These are phyloP conservation scores for Streptanthus diversifolius DNA, from an alignment of 345 rosid species.

Conservation along the genomic window DNA sequence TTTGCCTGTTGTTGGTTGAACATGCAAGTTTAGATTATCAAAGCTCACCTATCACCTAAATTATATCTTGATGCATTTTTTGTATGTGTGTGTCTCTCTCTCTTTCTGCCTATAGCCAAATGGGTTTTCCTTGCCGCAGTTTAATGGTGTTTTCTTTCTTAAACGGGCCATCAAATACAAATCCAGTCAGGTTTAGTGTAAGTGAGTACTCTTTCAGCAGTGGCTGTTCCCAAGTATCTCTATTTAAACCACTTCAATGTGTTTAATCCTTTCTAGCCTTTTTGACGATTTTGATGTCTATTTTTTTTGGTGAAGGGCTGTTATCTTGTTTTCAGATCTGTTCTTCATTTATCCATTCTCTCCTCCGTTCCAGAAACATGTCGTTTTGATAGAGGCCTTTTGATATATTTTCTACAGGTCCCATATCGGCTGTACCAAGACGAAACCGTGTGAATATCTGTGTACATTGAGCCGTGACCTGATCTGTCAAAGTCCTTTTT, in stretches of 20 bases:
- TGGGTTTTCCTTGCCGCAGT: not conserved
- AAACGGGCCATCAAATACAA: constrained; percentile 10
- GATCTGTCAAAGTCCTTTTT: constrained; percentile 41
- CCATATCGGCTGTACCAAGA: constrained; percentile 54
- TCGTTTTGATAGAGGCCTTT: constrained; percentile 67
- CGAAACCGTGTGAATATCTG: constrained; percentile 53
- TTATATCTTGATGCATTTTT: not conserved
- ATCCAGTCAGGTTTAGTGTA: not conserved
- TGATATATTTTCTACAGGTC: constrained; percentile 61
- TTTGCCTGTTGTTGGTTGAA: constrained; percentile 8
- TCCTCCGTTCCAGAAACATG: constrained; percentile 34
- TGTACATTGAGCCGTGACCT: constrained; percentile 54
- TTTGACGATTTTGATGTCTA: constrained; percentile 7
- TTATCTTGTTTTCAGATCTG: not conserved
- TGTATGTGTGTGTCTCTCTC: not conserved
- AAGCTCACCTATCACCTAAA: constrained; percentile 2
- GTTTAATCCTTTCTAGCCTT: constrained; percentile 9
- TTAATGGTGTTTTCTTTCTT: constrained; percentile 1
- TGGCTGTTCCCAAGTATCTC: constrained; percentile 3
- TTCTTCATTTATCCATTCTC: constrained; percentile 16
- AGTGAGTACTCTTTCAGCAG: constrained; percentile 1
- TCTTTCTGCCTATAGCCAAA: not conserved
- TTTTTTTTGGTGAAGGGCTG: not conserved
- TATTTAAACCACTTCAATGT: not conserved
- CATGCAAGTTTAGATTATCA: not conserved